A percentile compares a stretch with the other conserved stretches of the same genome.
phyloP scores from a whole-genome alignment of 148 eudicot genomes.

The Selenicereus undatus region DNA sequence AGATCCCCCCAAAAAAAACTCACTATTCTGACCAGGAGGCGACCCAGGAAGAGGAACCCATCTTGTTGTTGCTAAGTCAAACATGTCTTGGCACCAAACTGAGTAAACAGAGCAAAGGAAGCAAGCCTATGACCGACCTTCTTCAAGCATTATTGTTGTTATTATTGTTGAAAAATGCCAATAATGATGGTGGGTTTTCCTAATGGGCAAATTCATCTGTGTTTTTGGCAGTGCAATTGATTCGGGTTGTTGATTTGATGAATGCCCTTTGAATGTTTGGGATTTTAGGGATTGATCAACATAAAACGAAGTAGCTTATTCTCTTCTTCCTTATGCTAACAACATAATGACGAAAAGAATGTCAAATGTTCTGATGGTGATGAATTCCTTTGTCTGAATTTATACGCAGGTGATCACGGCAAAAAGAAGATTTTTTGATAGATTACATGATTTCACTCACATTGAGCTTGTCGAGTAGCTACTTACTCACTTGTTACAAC shows the following conservation, averaged over 20 bases:
- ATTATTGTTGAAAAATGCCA: neutral
- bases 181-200: slow-evolving; percentile 10
- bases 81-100: slow-evolving; percentile 28
- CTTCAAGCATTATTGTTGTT: slow-evolving; percentile 34
- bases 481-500: too few species aligned
- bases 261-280: slow-evolving; percentile 20
- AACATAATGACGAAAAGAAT: too few species aligned
- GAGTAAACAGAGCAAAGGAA: slow-evolving; percentile 46
- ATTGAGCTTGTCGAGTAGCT: too few species aligned
- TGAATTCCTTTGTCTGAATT: too few species aligned
- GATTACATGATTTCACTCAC: too few species aligned
- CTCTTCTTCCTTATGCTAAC: too few species aligned
- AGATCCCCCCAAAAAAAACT: slow-evolving; percentile 9
- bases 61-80: slow-evolving; percentile 38
- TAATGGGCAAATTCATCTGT: slow-evolving; percentile 13
- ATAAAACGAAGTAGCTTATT: too few species aligned
- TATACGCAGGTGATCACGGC: too few species aligned
- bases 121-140: slow-evolving; percentile 55
- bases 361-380: too few species aligned
- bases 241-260: slow-evolving; percentile 25
- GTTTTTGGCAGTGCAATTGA: slow-evolving; percentile 28
- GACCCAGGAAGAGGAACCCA: slow-evolving; percentile 47
- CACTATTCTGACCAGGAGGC: slow-evolving; percentile 54
- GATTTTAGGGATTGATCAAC: slow-evolving; percentile 39
- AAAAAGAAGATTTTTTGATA: too few species aligned